phyloP scores from a whole-genome alignment of 2,329 filamentous ascomycete species.

The Furcasterigmium furcatum region DNA sequence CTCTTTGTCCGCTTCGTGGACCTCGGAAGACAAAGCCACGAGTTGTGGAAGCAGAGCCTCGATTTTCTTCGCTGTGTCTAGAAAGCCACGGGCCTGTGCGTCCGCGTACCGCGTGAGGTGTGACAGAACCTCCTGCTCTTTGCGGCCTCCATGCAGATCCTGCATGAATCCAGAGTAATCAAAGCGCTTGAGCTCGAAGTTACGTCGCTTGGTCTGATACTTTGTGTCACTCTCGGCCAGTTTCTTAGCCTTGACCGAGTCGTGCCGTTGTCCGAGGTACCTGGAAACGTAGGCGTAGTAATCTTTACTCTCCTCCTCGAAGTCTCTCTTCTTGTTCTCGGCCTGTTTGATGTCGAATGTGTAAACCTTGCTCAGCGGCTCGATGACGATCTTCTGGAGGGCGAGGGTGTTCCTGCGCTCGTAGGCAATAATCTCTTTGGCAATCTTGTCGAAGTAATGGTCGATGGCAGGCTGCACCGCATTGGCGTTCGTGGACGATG shows the following conservation, averaged over 20 bases:
- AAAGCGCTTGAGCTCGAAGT: conserved; percentile 95
- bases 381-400: conserved; percentile 90
- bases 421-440: conserved; percentile 82
- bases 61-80: conserved; percentile 81
- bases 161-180: conserved; percentile 99
- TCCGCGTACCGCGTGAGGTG: conserved; percentile 94
- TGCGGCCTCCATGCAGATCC: conserved; percentile 96
- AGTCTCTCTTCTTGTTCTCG: conserved; percentile 94
- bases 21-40: conserved; percentile 82
- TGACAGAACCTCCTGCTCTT: conserved; percentile 94
- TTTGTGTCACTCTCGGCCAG: conserved; percentile 92
- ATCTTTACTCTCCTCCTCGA: conserved; percentile 97
- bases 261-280: conserved; percentile 93
- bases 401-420: conserved; percentile 82
- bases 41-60: conserved; percentile 84
- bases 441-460: conserved; percentile 97
- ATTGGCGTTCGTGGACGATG: conserved; percentile 86
- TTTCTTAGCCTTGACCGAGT: conserved; percentile 97
- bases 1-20: conserved; percentile 92
- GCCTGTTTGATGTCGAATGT: conserved; percentile 97
- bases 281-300: conserved; percentile 95
- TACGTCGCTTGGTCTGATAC: conserved; percentile 88
- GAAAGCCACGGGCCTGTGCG: conserved; percentile 79
- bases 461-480: conserved; percentile 96
- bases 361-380: conserved; percentile 88